phyloP scores from a whole-genome alignment of 2,329 filamentous ascomycete genomes.

The Rugonectria rugulosa region DNA sequence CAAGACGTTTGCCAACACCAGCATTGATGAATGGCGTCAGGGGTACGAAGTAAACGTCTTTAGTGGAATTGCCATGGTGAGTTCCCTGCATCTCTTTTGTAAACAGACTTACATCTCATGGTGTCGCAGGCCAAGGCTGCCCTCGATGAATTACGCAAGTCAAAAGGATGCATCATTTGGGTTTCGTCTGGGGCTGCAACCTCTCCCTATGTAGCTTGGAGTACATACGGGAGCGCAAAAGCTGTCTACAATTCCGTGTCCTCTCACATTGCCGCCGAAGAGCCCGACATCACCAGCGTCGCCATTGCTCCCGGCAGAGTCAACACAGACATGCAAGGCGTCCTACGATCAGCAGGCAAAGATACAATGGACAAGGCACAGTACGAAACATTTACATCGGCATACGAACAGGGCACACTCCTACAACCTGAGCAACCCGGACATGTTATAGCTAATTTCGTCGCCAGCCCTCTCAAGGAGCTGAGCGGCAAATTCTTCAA shows the following conservation, averaged over 20 bases:
- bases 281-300: slow-evolving; percentile 76
- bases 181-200: slow-evolving; percentile 80
- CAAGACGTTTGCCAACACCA: slow-evolving; percentile 72
- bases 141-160: slow-evolving; percentile 71
- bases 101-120: slow-evolving; percentile 5
- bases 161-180: slow-evolving; percentile 76
- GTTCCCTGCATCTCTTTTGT: slow-evolving; percentile 36
- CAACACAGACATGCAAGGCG: slow-evolving; percentile 90
- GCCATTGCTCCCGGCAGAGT: slow-evolving; percentile 81
- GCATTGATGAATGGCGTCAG: slow-evolving; percentile 76
- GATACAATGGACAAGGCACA: slow-evolving; percentile 60
- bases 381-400: slow-evolving; percentile 72
- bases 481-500: slow-evolving; percentile 80
- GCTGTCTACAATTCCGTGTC: slow-evolving; percentile 84
- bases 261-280: slow-evolving; percentile 76
- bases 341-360: slow-evolving; percentile 70
- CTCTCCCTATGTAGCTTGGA: slow-evolving; percentile 75
- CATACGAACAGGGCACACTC: slow-evolving; percentile 75
- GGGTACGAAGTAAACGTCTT: slow-evolving; percentile 89
- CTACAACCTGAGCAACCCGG: slow-evolving; percentile 86
- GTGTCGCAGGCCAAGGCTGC: slow-evolving; percentile 69
- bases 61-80: slow-evolving; percentile 79
- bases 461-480: slow-evolving; percentile 67
- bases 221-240: slow-evolving; percentile 82
- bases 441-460: slow-evolving; percentile 83